Evolutionary conservation across 768 basidiomycete species (phyloP), one percentile per base, ranked within the genome.

Genomic region (Antrodiella citrinella): DNA sequence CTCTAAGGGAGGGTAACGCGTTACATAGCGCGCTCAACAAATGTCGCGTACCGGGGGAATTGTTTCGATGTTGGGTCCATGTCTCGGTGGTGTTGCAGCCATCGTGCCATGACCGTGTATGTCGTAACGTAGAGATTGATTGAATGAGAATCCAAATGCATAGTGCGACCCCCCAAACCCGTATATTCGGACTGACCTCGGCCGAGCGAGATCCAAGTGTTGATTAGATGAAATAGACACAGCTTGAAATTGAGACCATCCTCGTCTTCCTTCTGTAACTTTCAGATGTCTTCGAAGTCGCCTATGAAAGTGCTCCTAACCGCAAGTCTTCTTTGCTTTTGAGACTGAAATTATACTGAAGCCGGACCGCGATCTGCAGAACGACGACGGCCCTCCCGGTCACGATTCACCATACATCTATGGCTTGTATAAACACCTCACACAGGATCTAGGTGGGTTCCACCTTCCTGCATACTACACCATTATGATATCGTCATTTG

Each of bases 371-470:
- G 30, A 21, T 44, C 35, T 48, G 35, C 57, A 89, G 82, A 91
- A 91, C 62, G 89, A 92, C 59, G 90, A 92, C 58, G 89, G 89
- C 2, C 90, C 89, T 12, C 90, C 89, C 4, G 67, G 79, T 26
- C 54, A 65, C 5, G 81, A 84, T 26, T 90, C 88, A 1, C 89
- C 89, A 0, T 89, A 84, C 62, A 73, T 89, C 46, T 80, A 83
- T 45, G 83, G 82, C 4, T 70, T 91, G 42, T 88, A 83, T 59
- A 72, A 69, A 20, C 71, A 80, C 56, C 69, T 92, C 45, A 79
- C 74, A 4, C 62, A 71, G 47, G 65, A 72, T 49, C 72, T 88
- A 25, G 82, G 87, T 88, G 59, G 53, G 69, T 54, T n/a, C n/a
- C n/a, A n/a, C n/a, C n/a, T n/a, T n/a, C n/a, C n/a, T n/a, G n/a